Percentiles rank a stretch among this genome's conserved stretches.
phyloP scores from a whole-genome alignment of 306 rosid genomes.

The Quillaja saponaria region DNA sequence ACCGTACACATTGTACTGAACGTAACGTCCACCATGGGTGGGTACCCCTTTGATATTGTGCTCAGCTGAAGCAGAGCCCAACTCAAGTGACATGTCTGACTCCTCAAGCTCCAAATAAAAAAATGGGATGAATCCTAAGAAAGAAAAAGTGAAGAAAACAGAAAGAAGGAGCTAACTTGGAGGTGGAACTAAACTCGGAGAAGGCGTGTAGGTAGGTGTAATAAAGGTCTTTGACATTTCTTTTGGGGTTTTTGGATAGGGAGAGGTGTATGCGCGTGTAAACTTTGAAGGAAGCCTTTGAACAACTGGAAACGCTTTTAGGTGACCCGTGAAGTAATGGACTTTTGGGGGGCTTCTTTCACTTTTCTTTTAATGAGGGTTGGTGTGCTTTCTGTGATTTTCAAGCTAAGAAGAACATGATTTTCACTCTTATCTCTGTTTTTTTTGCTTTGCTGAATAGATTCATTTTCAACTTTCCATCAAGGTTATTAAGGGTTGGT shows the following conservation, averaged over 20 bases:
- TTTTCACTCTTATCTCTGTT: too few relatives aligned
- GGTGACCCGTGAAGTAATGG: conserved; percentile 52
- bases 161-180: conserved; percentile 19
- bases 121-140: conserved; percentile 31
- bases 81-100: conserved; percentile 41
- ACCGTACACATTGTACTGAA: conserved; percentile 85
- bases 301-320: conserved; percentile 36
- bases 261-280: background rate
- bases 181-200: conserved; percentile 27
- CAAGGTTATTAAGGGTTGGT: too few relatives aligned
- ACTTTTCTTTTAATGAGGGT: conserved; percentile 26
- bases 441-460: too few relatives aligned
- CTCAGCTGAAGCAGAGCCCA: conserved; percentile 48
- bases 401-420: too few relatives aligned
- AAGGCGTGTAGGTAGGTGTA: conserved; percentile 30
- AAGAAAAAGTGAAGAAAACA: conserved; percentile 21
- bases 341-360: conserved; percentile 18
- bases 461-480: too few relatives aligned
- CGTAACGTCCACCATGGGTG: conserved; percentile 76
- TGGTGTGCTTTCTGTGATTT: conserved; percentile 37
- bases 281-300: conserved; percentile 32
- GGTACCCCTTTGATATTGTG: conserved; percentile 57
- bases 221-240: conserved; percentile 35
- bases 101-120: conserved; percentile 23
- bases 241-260: background rate